Evolutionary conservation across 2,329 filamentous ascomycete species (phyloP).

Genomic region (Talaromyces sp.): DNA sequence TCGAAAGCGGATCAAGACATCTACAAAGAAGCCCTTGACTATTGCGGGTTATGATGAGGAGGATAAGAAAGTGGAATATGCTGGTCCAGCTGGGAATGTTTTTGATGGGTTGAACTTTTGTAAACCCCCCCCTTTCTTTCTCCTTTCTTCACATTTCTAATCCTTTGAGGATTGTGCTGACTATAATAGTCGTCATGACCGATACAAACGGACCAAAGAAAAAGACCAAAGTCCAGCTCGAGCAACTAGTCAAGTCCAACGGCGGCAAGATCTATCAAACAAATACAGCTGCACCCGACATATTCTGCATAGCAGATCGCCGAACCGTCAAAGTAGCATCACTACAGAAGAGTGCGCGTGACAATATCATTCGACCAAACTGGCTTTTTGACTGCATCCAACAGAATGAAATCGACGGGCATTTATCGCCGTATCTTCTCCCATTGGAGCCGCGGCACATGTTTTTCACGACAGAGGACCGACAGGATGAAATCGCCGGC

Average conservation of each 20-base stretch:
- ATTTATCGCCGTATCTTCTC: conserved; percentile 55
- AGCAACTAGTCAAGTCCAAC: conserved; percentile 74
- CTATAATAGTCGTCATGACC: conserved; percentile 59
- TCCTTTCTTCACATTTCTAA: neutral
- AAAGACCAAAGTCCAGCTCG: conserved; percentile 72
- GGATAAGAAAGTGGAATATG: conserved; percentile 48
- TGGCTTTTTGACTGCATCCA: conserved; percentile 83
- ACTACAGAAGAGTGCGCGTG: conserved; percentile 64
- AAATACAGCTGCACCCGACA: conserved; percentile 56
- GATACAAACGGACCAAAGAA: conserved; percentile 66
- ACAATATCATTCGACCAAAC: conserved; percentile 68
- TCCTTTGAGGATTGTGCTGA: neutral
- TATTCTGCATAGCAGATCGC: conserved; percentile 74
- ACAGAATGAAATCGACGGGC: conserved; percentile 49
- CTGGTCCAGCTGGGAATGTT: conserved; percentile 55
- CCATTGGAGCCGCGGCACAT: conserved; percentile 66
- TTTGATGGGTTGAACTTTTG: conserved; percentile 77
- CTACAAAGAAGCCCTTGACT: conserved; percentile 61
- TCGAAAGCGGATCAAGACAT: conserved; percentile 59
- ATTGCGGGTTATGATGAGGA: conserved; percentile 65
- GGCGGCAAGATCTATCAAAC: conserved; percentile 76
- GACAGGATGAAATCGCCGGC: conserved; percentile 50
- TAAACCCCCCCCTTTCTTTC: conserved; percentile 21
- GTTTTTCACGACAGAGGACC: conserved; percentile 60
- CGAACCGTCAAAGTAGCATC: conserved; percentile 75